A percentile compares a stretch with the other conserved stretches of the same genome.
Conservation (phyloP, 768 basidiomycete species). For the Mycena albidolilacea region DNA sequence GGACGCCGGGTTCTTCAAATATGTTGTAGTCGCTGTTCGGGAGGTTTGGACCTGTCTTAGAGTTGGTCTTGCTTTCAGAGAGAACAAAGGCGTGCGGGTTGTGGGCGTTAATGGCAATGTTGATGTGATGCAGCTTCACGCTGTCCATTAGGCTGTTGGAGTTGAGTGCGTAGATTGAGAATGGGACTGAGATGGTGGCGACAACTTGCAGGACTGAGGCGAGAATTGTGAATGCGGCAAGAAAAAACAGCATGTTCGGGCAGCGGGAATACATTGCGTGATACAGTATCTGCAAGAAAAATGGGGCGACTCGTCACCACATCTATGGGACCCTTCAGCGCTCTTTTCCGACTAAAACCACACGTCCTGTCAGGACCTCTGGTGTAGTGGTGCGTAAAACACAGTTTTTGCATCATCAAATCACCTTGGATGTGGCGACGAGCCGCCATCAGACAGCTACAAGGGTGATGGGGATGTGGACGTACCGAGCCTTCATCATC, state of each 20-base stretch:
- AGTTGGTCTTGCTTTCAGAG: constrained; percentile 23
- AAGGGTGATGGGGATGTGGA: neutral
- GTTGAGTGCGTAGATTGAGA: constrained; percentile 16
- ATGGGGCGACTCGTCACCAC: constrained; percentile 5
- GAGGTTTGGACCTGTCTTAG: neutral
- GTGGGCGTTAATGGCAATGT: neutral
- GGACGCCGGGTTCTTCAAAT: constrained; percentile 21
- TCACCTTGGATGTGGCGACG: neutral
- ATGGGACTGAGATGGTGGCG: neutral
- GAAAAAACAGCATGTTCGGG: constrained; percentile 7
- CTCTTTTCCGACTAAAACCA: neutral
- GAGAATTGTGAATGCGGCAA: neutral
- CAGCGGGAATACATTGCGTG: neutral
- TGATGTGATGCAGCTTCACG: neutral
- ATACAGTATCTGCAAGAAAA: constrained; percentile 11
- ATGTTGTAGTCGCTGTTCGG: constrained; percentile 22
- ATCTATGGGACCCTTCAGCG: neutral
- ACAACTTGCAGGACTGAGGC: neutral
- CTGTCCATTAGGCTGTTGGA: neutral
- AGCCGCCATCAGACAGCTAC: constrained; percentile 7
- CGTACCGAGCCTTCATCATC: neutral
- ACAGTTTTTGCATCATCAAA: neutral
- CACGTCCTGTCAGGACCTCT: constrained; percentile 29
- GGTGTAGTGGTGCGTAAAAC: neutral
- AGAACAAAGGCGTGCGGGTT: constrained; percentile 18